Conservation (phyloP, 2,329 filamentous ascomycete genomes). For the Trichoderma sp. region DNA sequence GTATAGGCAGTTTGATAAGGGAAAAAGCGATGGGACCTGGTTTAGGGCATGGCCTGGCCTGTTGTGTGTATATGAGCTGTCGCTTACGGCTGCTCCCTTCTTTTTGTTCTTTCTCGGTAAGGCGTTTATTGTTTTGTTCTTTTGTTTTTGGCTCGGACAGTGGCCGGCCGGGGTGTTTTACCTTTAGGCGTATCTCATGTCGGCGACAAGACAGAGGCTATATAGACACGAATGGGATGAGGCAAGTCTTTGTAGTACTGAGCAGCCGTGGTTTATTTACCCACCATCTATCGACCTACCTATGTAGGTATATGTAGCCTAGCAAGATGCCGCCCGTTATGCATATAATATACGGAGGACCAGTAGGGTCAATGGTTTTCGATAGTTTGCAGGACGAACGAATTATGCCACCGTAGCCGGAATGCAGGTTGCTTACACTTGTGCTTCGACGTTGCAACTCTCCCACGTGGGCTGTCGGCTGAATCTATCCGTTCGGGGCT, state of each 20-base stretch:
- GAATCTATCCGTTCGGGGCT: slow-evolving; percentile 1
- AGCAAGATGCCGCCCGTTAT: not conserved
- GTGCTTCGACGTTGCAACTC: not conserved
- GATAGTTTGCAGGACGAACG: not conserved
- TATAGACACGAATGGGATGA: not conserved
- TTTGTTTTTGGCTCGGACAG: not conserved
- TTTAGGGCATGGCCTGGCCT: not conserved
- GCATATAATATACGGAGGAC: not conserved
- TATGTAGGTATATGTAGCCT: not conserved
- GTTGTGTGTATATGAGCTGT: not conserved
- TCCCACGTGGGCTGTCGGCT: slow-evolving; percentile 1
- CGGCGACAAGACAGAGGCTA: not conserved
- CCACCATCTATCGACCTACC: not conserved
- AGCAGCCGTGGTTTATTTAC: not conserved
- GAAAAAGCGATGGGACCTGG: not conserved
- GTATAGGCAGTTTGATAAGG: not conserved
- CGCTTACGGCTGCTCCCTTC: not conserved
- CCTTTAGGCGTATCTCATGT: not conserved
- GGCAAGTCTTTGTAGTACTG: not conserved
- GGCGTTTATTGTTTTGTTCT: not conserved
- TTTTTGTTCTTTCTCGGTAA: not conserved
- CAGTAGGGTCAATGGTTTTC: not conserved
- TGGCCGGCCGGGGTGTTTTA: not conserved
- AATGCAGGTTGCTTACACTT: not conserved
- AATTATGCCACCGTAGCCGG: not conserved